phyloP scores from a whole-genome alignment of 306 rosid species.

The Rosa rugosa region DNA sequence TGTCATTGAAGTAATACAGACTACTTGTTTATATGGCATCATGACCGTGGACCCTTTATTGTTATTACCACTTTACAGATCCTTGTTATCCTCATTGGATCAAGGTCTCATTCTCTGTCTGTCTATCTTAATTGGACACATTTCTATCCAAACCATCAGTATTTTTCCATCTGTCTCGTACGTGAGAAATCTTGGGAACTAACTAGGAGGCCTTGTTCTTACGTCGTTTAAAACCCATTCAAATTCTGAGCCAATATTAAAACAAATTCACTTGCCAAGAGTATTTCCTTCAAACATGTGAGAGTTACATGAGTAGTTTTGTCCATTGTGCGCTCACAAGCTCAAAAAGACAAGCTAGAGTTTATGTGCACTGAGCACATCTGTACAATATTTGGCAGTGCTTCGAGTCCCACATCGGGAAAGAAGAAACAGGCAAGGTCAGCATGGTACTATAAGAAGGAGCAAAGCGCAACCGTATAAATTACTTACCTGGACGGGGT shows the following conservation, averaged over 20 bases:
- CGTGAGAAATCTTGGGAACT: background rate
- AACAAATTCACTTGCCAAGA: too few species aligned
- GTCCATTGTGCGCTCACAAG: too few species aligned
- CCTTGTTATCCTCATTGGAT: background rate
- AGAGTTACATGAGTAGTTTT: too few species aligned
- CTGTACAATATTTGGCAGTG: too few species aligned
- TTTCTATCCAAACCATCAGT: background rate
- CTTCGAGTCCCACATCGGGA: background rate
- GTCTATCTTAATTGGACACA: background rate
- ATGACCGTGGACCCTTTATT: background rate
- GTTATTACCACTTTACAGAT: background rate
- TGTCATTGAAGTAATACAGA: background rate
- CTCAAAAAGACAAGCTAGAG: too few species aligned
- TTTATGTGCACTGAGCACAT: too few species aligned
- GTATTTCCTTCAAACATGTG: too few species aligned
- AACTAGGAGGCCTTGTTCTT: too few species aligned
- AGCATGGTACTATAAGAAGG: background rate
- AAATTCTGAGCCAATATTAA: too few species aligned
- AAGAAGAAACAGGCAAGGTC: background rate
- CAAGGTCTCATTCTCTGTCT: background rate
- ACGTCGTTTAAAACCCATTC: too few species aligned
- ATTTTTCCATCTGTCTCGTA: background rate
- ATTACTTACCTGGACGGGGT: conserved; percentile 51
- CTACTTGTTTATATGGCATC: background rate
- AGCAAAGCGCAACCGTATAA: rapidly evolving